These are phyloP conservation scores for Lachnellula occidentalis DNA, from an alignment of 2,329 filamentous ascomycete genomes.

Conservation along the genomic window DNA sequence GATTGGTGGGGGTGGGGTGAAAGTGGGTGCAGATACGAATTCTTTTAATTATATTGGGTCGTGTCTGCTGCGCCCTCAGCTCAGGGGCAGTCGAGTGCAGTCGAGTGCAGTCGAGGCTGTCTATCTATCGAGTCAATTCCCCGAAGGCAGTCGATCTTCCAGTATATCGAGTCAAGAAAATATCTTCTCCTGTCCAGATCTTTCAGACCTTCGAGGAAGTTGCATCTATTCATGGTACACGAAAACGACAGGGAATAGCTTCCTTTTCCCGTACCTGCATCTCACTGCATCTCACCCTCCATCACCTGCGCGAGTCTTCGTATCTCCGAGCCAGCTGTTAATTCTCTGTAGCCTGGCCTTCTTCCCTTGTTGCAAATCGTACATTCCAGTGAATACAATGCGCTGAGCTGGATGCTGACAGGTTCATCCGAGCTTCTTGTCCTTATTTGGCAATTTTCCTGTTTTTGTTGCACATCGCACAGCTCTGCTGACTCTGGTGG, in stretches of 20 bases:
- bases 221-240: too few relatives aligned
- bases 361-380: neutral
- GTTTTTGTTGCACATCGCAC: neutral
- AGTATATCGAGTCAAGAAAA: too few relatives aligned
- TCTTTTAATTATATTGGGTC: neutral
- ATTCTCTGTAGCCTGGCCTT: too few relatives aligned
- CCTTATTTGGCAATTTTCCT: neutral
- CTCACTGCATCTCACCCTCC: too few relatives aligned
- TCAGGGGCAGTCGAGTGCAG: neutral
- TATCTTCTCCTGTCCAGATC: too few relatives aligned
- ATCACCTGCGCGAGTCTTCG: too few relatives aligned
- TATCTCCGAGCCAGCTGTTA: too few relatives aligned
- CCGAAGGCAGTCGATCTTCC: too few relatives aligned
- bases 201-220: neutral
- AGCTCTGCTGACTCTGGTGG: neutral
- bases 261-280: neutral
- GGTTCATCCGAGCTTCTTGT: neutral
- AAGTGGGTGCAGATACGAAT: neutral
- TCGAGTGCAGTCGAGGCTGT: neutral
- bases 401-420: neutral
- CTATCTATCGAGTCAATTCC: too few relatives aligned
- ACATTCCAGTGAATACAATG: neutral
- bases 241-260: neutral
- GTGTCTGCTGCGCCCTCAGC: neutral
- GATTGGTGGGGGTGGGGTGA: neutral